Evolutionary conservation across 177 flowering plant species (phyloP).

Genomic region (Vitis hybrid): DNA sequence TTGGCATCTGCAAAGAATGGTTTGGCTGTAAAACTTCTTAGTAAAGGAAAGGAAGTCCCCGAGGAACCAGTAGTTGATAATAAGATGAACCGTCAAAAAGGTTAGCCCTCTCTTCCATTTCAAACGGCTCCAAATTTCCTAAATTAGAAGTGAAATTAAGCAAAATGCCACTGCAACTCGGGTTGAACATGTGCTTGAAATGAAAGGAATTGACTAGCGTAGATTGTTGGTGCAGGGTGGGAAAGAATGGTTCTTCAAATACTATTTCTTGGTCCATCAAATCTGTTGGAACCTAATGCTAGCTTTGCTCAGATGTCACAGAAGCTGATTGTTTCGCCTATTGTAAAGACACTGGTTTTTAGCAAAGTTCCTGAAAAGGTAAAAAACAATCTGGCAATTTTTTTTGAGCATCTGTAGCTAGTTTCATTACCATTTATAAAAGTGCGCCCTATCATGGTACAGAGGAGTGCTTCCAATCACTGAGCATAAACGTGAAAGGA

Average conservation of each 20-base stretch:
- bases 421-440: too few relatives aligned
- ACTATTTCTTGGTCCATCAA: slow-evolving; percentile 93
- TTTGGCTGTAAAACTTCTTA: slow-evolving; percentile 88
- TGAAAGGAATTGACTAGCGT: not conserved
- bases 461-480: too few relatives aligned
- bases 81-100: slow-evolving; percentile 75
- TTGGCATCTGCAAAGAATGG: slow-evolving; percentile 92
- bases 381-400: slow-evolving; percentile 3
- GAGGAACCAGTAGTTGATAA: slow-evolving; percentile 86
- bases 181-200: not conserved
- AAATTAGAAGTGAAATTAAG: not conserved
- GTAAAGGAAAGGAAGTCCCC: slow-evolving; percentile 86
- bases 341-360: slow-evolving; percentile 92
- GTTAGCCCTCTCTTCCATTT: slow-evolving; percentile 29
- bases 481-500: too few relatives aligned
- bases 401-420: not conserved
- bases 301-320: slow-evolving; percentile 97
- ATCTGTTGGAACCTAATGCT: slow-evolving; percentile 85
- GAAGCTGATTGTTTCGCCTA: slow-evolving; percentile 95
- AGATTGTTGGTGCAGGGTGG: slow-evolving; percentile 71
- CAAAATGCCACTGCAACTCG: not conserved
- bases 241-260: slow-evolving; percentile 99
- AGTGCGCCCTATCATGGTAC: too few relatives aligned
- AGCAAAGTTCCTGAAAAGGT: slow-evolving; percentile 99
- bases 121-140: not conserved